Conservation (phyloP, 164 flowering plant species). For the Piper betle region DNA sequence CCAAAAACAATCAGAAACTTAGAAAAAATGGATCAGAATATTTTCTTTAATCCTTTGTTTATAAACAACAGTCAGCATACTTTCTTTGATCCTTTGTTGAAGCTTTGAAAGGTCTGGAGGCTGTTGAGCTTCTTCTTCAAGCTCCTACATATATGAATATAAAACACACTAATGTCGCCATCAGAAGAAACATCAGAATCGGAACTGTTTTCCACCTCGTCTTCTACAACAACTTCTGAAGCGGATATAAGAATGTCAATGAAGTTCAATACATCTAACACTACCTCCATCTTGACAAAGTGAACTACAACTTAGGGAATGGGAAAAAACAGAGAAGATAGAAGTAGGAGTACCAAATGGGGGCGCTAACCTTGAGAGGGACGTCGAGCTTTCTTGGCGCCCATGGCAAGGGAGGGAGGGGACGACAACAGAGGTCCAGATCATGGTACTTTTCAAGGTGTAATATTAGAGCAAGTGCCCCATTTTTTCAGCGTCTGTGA, state of each 20-base stretch:
- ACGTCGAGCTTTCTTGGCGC: too few relatives aligned
- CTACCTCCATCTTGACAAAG: too few relatives aligned
- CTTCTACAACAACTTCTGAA: conserved; percentile 12
- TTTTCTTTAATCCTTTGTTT: too few relatives aligned
- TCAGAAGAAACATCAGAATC: conserved; percentile 50
- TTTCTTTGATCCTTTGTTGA: conserved; percentile 72
- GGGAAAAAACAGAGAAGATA: too few relatives aligned
- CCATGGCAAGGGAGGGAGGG: too few relatives aligned
- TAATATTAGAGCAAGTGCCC: too few relatives aligned
- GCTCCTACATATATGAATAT: conserved; percentile 37
- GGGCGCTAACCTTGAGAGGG: too few relatives aligned
- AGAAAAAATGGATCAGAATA: neutral
- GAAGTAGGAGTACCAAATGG: too few relatives aligned
- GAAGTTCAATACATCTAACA: neutral
- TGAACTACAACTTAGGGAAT: too few relatives aligned
- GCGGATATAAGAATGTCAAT: conserved; percentile 1
- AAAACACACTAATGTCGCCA: conserved; percentile 14
- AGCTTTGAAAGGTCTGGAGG: conserved; percentile 77
- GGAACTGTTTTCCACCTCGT: conserved; percentile 16
- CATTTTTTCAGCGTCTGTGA: too few relatives aligned
- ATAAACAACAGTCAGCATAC: conserved; percentile 25
- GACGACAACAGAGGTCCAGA: too few relatives aligned
- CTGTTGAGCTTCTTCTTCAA: conserved; percentile 51
- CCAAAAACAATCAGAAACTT: neutral
- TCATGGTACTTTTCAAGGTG: too few relatives aligned